Base-by-base conservation (phyloP, 441 rosid species). In the Monsonia emarginata region DNA sequence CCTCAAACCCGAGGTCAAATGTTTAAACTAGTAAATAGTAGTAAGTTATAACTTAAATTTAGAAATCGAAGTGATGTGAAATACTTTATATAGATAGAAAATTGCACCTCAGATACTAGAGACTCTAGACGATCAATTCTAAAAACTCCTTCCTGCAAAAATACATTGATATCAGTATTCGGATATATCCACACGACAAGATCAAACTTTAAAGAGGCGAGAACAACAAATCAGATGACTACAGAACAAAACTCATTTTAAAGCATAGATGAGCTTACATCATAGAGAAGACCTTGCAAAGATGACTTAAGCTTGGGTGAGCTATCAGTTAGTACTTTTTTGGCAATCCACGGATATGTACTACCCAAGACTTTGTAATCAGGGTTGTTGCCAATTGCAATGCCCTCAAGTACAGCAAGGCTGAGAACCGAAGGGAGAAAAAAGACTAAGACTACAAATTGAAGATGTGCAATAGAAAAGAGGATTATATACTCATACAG, bases 331-430 rank as follows among this genome's bases (percentile, higher is more conserved):
- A 93, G 75, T 38, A 93, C 86, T 81, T 93, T 93, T 76, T 84
- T 88, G 40, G 98, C 96, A 77, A 93, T 90, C 97, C 97, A 93
- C 21, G 98, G 98, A 74, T 90, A 93, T 64, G 98, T 90, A 72
- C 97, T 88, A 24, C 98, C 91, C 82, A 93, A 77, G 65, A 93
- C 98, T 79, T 93, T 93, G 88, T 93, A 93, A 72, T 84, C 81
- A 74, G 96, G 96, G 76, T 84, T 73, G 67, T 72, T 77, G 80
- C 88, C 76, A 42, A 93, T 77, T 52, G 98, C 98, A 74, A 93
- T 88, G 52, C 98, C 98, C 82, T 93, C 98, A 81, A 93, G 77
- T 46, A 93, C 98, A 70, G 98, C 98, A 75, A 93, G 92, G 71
- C 97, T 93, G 73, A 61, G 60, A 66, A 66, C 76, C 32, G 61